Evolutionary conservation across 495 filamentous ascomycete species (phyloP).

Genomic region (Entonaema liquescens): DNA sequence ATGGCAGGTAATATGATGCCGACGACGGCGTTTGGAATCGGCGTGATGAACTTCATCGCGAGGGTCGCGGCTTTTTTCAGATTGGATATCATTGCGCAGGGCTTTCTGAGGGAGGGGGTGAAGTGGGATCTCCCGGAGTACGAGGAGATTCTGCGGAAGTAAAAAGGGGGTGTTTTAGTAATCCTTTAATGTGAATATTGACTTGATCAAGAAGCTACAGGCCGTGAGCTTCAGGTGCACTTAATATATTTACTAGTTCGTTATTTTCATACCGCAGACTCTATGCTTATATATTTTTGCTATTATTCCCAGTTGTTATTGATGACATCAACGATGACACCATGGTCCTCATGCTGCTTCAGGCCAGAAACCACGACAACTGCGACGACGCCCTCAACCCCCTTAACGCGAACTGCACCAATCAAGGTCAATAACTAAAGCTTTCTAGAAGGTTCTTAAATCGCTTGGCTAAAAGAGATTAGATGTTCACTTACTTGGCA

Average conservation of each 20-base stretch:
- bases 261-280: too few species aligned
- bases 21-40: slow-evolving; percentile 44
- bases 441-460: too few species aligned
- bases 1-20: slow-evolving; percentile 33
- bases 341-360: slow-evolving; percentile 81
- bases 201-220: neutral
- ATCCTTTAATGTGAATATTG: neutral
- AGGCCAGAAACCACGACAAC: slow-evolving; percentile 79
- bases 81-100: slow-evolving; percentile 47
- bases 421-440: neutral
- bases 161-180: neutral
- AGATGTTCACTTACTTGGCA: slow-evolving; percentile 56
- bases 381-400: slow-evolving; percentile 75
- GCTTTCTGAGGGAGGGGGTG: slow-evolving; percentile 43
- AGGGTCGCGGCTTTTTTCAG: slow-evolving; percentile 47
- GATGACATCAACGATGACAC: slow-evolving; percentile 73
- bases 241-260: too few species aligned
- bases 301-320: slow-evolving; percentile 53
- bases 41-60: slow-evolving; percentile 44
- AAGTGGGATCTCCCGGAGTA: slow-evolving; percentile 57
- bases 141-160: slow-evolving; percentile 38
- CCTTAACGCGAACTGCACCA: slow-evolving; percentile 62
- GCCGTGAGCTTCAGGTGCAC: too few species aligned
- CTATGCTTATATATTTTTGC: too few species aligned
- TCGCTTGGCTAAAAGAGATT: too few species aligned